Evolutionary conservation across 2,329 filamentous ascomycete species (phyloP).

Genomic region (Fusarium annulatum): DNA sequence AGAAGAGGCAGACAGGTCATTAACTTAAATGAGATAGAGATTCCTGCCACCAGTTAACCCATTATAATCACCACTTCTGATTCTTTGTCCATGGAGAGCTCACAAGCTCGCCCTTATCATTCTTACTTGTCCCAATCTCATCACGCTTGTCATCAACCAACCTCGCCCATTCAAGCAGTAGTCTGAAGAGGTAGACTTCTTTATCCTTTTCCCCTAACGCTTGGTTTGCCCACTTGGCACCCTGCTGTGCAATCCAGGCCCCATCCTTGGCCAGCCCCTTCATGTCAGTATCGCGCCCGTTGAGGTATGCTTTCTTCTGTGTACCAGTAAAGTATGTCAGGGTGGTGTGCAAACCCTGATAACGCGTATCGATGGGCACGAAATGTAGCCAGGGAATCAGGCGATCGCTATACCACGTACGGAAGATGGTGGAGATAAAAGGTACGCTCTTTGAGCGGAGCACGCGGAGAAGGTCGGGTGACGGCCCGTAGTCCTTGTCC

Average conservation of each 20-base stretch:
- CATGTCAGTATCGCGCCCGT: constrained; percentile 60
- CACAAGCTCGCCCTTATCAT: constrained; percentile 45
- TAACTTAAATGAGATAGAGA: not conserved
- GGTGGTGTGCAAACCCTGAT: constrained; percentile 79
- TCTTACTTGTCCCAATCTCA: constrained; percentile 53
- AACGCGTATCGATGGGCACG: constrained; percentile 78
- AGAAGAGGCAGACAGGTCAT: not conserved
- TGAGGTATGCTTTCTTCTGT: constrained; percentile 54
- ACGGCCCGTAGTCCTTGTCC: constrained; percentile 76
- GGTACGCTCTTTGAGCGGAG: constrained; percentile 75
- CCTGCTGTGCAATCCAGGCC: constrained; percentile 73
- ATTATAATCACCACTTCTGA: constrained; percentile 36
- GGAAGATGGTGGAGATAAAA: constrained; percentile 77
- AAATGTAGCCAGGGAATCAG: constrained; percentile 83
- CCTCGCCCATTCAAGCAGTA: constrained; percentile 82
- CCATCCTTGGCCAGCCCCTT: constrained; percentile 63
- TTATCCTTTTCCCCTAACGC: constrained; percentile 78
- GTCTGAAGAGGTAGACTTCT: constrained; percentile 82
- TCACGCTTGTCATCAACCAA: constrained; percentile 71
- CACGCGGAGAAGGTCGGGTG: constrained; percentile 68
- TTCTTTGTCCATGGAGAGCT: constrained; percentile 47
- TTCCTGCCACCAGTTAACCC: not conserved
- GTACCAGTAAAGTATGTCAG: constrained; percentile 79
- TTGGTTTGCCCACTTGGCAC: constrained; percentile 71
- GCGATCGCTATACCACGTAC: constrained; percentile 82